Evolutionary conservation across 2,329 filamentous ascomycete genomes (phyloP).

Genomic region (Xylariales sp.): DNA sequence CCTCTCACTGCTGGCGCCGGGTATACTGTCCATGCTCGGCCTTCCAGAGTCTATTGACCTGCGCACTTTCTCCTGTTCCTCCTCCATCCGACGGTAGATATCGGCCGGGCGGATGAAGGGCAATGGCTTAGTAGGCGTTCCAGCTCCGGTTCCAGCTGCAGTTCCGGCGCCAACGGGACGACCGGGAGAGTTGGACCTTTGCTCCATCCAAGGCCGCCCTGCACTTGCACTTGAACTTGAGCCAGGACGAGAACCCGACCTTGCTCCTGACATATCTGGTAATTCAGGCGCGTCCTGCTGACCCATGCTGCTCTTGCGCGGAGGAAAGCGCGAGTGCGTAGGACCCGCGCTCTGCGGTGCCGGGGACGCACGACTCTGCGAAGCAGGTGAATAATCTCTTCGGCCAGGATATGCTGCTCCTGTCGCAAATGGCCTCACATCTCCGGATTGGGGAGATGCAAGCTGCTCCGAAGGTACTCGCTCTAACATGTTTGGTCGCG

Average conservation of each 20-base stretch:
- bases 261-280: slow-evolving; percentile 11
- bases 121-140: slow-evolving; percentile 43
- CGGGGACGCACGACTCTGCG: slow-evolving; percentile 18
- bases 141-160: too few relatives aligned
- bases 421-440: not conserved
- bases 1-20: slow-evolving; percentile 21
- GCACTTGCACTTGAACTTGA: slow-evolving; percentile 22
- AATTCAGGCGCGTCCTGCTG: slow-evolving; percentile 34
- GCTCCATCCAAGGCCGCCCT: slow-evolving; percentile 27
- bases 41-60: slow-evolving; percentile 53
- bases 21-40: slow-evolving; percentile 51
- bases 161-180: slow-evolving; percentile 24
- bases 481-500: too few relatives aligned
- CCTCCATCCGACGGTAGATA: slow-evolving; percentile 68
- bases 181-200: slow-evolving; percentile 35
- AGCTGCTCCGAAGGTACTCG: slow-evolving; percentile 15
- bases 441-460: slow-evolving; percentile 15
- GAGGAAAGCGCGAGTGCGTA: slow-evolving; percentile 44
- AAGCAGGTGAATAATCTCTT: slow-evolving; percentile 11
- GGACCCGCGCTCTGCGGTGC: slow-evolving; percentile 23
- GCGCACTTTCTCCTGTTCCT: slow-evolving; percentile 55
- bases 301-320: slow-evolving; percentile 58
- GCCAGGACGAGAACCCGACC: slow-evolving; percentile 24
- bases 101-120: slow-evolving; percentile 71
- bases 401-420: slow-evolving; percentile 8